Evolutionary conservation across 805 yeast genomes (phyloP), one percentile per base, ranked within the genome.

Genomic region (Kluyveromyces starmeri): DNA sequence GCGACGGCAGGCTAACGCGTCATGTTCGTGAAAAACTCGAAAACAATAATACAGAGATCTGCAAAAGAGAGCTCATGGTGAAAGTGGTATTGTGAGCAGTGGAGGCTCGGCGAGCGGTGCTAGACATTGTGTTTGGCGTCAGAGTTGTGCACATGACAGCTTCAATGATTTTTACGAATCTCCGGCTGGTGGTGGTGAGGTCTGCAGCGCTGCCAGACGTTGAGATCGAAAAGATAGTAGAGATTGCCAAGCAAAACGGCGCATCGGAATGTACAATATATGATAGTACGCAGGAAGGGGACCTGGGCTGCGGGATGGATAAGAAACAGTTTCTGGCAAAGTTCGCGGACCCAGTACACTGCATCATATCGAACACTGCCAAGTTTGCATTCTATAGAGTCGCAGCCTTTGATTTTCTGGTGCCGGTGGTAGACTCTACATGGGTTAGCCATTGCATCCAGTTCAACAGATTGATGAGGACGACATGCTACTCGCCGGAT

Each of bases 401-500:
- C 3, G 54, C 55, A 2, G 47, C 53, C 5, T 47, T 47, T 25
- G 56, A 55, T 27, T 44, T 46, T 15, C 30, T 55, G 27, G 47
- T 57, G 13, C 61, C 62, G 3, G 57, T 55, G 4, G 57, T 54
- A 0, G 37, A 35, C 2, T 42, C 45, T n/a, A 36, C 40, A 5
- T 57, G 62, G 62, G 39, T 55, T 11, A 12, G 34, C 14, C 43
- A 39, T 12, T 45, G 55, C 23, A 35, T 51, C 4, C 21, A 37
- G 5, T 41, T 43, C 7, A 42, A 40, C 6, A 48, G 47, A 27
- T 45, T 46, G n/a, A 34, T 46, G 18, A 45, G 52, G 31, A 48
- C 59, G 2, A 33, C 44, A 7, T 32, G 39, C 2, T 86, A 70
- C 53, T 74, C 83, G 11, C 94, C 96, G 0, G 81, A 80, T 48